Conservation (phyloP, 306 rosid species). For the Dryas drummondii region DNA sequence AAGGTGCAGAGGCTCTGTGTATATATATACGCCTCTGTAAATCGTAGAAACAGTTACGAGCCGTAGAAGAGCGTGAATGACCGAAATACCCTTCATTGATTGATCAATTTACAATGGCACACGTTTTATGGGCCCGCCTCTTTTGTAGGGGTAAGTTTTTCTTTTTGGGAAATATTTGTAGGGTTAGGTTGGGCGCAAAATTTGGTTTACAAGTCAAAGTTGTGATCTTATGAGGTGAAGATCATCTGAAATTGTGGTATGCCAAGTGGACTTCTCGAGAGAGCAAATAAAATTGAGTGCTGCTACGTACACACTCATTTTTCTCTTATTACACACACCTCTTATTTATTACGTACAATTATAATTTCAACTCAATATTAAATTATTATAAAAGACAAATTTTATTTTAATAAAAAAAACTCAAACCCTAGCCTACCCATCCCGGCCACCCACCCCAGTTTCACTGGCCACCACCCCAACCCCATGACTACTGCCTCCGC, state of each 20-base stretch:
- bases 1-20: not conserved
- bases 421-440: too few relatives aligned
- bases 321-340: too few relatives aligned
- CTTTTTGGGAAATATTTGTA: too few relatives aligned
- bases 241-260: not conserved
- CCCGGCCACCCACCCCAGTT: too few relatives aligned
- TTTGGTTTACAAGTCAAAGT: not conserved
- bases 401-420: too few relatives aligned
- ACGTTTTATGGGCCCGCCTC: constrained; percentile 23
- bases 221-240: constrained; percentile 1
- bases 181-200: constrained; percentile 7
- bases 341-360: too few relatives aligned
- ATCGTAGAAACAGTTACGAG: constrained; percentile 22
- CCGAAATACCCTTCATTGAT: constrained; percentile 1
- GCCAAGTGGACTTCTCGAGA: not conserved
- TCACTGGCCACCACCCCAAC: too few relatives aligned
- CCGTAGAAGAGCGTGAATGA: not conserved
- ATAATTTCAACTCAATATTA: too few relatives aligned
- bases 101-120: constrained; percentile 6
- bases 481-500: too few relatives aligned
- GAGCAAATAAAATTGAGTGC: not conserved
- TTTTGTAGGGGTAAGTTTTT: not conserved
- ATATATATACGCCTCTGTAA: not conserved
- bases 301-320: too few relatives aligned
- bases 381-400: too few relatives aligned